phyloP scores from a whole-genome alignment of 371 early-diverging fungal genomes.

The Saksenaea oblongispora region DNA sequence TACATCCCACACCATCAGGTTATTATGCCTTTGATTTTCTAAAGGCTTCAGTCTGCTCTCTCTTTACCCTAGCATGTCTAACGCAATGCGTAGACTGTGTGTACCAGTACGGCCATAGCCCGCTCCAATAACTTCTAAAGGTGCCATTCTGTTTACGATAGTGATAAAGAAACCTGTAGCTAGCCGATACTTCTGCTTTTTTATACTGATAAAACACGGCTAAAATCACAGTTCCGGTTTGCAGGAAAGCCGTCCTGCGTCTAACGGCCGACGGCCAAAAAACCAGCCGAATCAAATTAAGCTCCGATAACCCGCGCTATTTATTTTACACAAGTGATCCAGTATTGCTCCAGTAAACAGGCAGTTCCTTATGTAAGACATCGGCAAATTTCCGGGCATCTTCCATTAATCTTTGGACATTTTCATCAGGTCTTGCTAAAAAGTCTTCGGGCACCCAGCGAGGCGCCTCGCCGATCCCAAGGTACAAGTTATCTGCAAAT shows the following conservation, averaged over 20 bases:
- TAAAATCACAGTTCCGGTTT: not conserved
- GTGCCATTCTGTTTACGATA: slow-evolving; percentile 14
- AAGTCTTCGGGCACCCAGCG: slow-evolving; percentile 40
- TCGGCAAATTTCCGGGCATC: slow-evolving; percentile 27
- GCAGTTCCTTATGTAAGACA: slow-evolving; percentile 25
- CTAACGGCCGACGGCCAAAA: not conserved
- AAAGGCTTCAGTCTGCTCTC: no score
- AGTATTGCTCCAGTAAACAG: slow-evolving; percentile 26
- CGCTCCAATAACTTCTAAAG: slow-evolving; percentile 38
- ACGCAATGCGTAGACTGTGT: slow-evolving; percentile 29
- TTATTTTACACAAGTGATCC: slow-evolving; percentile 14
- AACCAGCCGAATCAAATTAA: not conserved
- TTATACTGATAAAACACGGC: not conserved
- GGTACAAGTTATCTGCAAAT: slow-evolving; percentile 35
- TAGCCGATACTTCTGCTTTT: not conserved
- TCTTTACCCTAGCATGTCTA: slow-evolving; percentile 33
- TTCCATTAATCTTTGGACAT: slow-evolving; percentile 19
- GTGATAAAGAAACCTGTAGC: not conserved
- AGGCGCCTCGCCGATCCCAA: slow-evolving; percentile 45
- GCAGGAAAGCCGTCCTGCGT: not conserved
- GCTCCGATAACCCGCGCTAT: not conserved
- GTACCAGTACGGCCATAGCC: slow-evolving; percentile 42
- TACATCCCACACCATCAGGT: not conserved
- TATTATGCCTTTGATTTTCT: not conserved
- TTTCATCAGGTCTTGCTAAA: slow-evolving; percentile 25